Base-by-base conservation (phyloP, 257 asterid genomes). In the Nyctanthes arbortristis region DNA sequence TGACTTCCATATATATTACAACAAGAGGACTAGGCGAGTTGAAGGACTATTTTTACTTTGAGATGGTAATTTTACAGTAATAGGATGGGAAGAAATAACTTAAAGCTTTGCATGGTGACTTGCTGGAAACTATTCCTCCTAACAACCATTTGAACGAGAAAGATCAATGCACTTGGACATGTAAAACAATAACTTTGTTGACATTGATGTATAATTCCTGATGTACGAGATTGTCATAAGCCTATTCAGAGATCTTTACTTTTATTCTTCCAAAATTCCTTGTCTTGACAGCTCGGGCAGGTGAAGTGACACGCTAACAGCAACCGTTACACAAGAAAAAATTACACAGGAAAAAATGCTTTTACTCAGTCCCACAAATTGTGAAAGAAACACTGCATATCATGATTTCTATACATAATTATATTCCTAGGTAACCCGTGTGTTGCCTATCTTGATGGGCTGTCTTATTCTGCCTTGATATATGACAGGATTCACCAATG, bases 401-500 rank as follows among this genome's bases (percentile, higher is more conserved):
- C 67, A 24, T 52, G 34, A 16, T 13, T 66, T 67, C 47, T 52
- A 52, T 52, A 52, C 27, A 40, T 20, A 39, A 24, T 22, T 52
- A 31, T 71, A 22, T 63, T 22, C 30, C 30, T 37, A 65, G 56
- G 65, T 16, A 72, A 65, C 20, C 8, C 35, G 18, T 47, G 54
- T 37, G 33, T 65, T 32, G 35, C 56, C n/a, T 74, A 18, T 60
- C 49, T 67, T 29, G 29, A 68, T 56, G 68, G 43, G 3, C 43
- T 57, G 55, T 68, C 58, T 74, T 66, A 67, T 67, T 73, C 57
- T 12, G 74, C 25, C 61, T 72, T 70, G 56, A 54, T 74, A 34
- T 68, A 35, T 32, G 61, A 70, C 81, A 93, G 99, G 97, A 91
- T 80, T 93, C 99, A 63, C 90, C 97, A 28, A 93, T 93, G 94